Evolutionary conservation across 2,329 filamentous ascomycete genomes (phyloP), one percentile per base, ranked within the genome.

Genomic region (Ophiostoma angusticollis): DNA sequence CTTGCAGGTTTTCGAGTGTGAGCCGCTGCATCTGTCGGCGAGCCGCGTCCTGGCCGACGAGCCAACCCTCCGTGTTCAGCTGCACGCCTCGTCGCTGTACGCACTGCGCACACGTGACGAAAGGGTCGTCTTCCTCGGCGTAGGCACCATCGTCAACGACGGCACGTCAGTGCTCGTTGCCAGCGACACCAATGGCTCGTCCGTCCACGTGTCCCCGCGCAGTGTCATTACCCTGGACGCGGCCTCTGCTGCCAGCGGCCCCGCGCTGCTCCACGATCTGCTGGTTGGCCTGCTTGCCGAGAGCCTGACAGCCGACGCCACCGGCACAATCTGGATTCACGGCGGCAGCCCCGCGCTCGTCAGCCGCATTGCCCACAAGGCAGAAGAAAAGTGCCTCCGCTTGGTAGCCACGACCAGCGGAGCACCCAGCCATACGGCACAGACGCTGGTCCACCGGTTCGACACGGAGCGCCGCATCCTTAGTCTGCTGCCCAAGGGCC

Each of bases 381-480:
- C 42, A 7, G 19, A n/a, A 8, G 27, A n/a, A 9, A 40, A 40
- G 23, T 24, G 25, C 5, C n/a, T 41, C 22, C 9, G 17, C 2
- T 19, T 44, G 7, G 35, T 44, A 11, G 35, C 42, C 18, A 40
- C 33, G 1, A 29, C 31, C n/a, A 39, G 24, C 23, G 13, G 11
- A 6, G 22, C 14, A 14, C n/a, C 23, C 27, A 39, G 16, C 8
- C 32, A 39, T 22, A 5, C 32, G 6, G 9, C 17, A 14, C 38
- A 40, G 18, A 14, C 14, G n/a, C 16, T 28, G 18, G 32, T 44
- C 9, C 38, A 44, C 31, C 38, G 30, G 13, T 40, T 31, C 27
- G 42, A 44, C 18, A 40, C 35, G 3, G 42, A 44, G 23, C 34
- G 38, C 2, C 31, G 35, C n/a, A 28, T 44, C 17, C 18, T 44